These are phyloP conservation scores for Polytolypa hystricis DNA, from an alignment of 2,329 filamentous ascomycete species.

Conservation along the genomic window DNA sequence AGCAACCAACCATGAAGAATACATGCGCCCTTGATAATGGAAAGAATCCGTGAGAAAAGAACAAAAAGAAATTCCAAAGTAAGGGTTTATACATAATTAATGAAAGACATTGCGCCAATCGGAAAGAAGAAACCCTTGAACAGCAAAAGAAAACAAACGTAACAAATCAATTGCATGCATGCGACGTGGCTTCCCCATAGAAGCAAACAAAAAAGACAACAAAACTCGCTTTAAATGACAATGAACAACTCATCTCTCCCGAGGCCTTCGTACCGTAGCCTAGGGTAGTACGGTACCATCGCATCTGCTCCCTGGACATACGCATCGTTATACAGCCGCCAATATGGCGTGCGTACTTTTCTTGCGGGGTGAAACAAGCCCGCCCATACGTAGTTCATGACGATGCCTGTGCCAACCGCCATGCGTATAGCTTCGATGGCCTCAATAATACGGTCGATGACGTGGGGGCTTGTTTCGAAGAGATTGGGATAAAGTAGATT, in stretches of 20 bases:
- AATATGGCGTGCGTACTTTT: conserved; percentile 90
- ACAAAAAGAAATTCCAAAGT: neutral
- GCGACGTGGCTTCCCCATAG: too few species aligned
- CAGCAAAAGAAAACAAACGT: too few species aligned
- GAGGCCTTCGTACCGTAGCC: conserved; percentile 67
- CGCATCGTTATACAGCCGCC: conserved; percentile 92
- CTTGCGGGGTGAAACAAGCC: conserved; percentile 93
- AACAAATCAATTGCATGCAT: too few species aligned
- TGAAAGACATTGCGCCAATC: too few species aligned
- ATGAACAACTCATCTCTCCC: conserved; percentile 73
- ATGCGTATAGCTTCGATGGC: conserved; percentile 93
- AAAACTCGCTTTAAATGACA: conserved; percentile 59
- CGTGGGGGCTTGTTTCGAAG: conserved; percentile 95
- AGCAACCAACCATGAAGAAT: too few species aligned
- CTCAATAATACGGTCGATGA: conserved; percentile 95
- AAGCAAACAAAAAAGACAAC: neutral
- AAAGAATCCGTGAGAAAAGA: conserved; percentile 3
- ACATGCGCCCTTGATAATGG: too few species aligned
- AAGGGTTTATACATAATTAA: too few species aligned
- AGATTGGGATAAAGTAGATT: conserved; percentile 95
- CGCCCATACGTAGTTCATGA: conserved; percentile 98
- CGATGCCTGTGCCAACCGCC: conserved; percentile 79
- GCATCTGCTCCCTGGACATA: conserved; percentile 89
- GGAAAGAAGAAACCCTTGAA: too few species aligned
- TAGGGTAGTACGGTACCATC: conserved; percentile 94